phyloP scores from a whole-genome alignment of 2,329 filamentous ascomycete species.

The Diaporthe sp. region DNA sequence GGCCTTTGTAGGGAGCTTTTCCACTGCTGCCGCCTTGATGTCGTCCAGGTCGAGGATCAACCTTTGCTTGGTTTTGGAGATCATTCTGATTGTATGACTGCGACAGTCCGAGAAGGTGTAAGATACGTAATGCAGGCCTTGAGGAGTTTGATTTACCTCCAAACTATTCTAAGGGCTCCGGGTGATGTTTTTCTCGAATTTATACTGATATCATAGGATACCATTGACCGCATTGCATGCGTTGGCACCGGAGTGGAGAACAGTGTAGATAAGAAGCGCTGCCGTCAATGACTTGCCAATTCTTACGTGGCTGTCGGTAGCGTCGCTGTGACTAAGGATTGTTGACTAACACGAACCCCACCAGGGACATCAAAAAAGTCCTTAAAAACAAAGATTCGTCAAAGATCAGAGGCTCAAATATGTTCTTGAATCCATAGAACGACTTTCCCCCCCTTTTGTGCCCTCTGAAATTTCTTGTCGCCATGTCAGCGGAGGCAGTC shows the following conservation, averaged over 20 bases:
- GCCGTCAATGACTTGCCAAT: constrained; percentile 7
- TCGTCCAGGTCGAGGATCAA: constrained; percentile 9
- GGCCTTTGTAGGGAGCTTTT: background rate
- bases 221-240: no score
- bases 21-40: background rate
- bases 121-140: background rate
- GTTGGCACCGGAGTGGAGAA: background rate
- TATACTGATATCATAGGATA: background rate
- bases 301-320: background rate
- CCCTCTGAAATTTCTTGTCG: background rate
- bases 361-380: background rate
- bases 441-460: background rate
- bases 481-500: background rate
- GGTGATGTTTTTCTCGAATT: background rate
- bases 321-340: background rate
- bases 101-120: background rate
- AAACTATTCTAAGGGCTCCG: no score
- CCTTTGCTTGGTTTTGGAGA: background rate
- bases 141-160: no score
- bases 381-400: background rate
- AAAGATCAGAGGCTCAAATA: background rate
- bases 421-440: background rate
- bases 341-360: constrained; percentile 7
- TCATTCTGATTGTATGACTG: background rate
- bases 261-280: background rate